Base-by-base conservation (phyloP, 805 yeast species). In the Naumovozyma castellii region DNA sequence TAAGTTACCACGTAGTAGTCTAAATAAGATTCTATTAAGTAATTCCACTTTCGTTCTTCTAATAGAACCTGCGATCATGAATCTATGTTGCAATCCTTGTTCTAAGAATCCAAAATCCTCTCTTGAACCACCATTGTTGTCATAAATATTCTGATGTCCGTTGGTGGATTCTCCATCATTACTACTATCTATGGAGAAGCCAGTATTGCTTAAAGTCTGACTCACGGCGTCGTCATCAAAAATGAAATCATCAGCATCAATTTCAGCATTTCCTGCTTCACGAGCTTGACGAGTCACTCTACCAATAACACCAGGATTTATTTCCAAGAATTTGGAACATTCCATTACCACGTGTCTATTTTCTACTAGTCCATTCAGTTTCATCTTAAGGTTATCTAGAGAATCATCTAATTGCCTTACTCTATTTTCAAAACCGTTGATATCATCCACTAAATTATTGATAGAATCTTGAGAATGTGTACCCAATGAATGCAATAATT, bases 1-100 rank as follows among this genome's bases (percentile, higher is more conserved):
- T 48, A 94, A 68, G 59, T 92, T 92, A 55, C 98, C 98, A 60
- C 98, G 78, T 46, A 90, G 72, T 15, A 86, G 78, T 64, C 99
- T 75, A 95, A 96, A 92, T 36, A 87, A 65, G 41, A 92, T 85
- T 52, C 78, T 83, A 57, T 87, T 87, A 46, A 92, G 67, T 2
- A 80, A 69, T 13, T 72, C 75, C 19, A 86, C 70, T 54, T 82
- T 83, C 9, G 69, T 75, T 51, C 92, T 73, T 34, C 78, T 72
- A 35, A 92, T 79, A 12, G 90, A 88, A 38, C 97, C 98, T 6
- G 92, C 76, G 27, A 66, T 45, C 55, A 60, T 55, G 19, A 48
- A 57, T 34, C 49, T 55, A 29, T 53, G 53, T 29, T 61, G 63
- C 32, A 54, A 45, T 12, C 43, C 43, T 20, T 43, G 42, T 28